These are phyloP conservation scores for Albophoma yamanashiensis DNA, from an alignment of 2,329 filamentous ascomycete genomes.

Conservation along the genomic window DNA sequence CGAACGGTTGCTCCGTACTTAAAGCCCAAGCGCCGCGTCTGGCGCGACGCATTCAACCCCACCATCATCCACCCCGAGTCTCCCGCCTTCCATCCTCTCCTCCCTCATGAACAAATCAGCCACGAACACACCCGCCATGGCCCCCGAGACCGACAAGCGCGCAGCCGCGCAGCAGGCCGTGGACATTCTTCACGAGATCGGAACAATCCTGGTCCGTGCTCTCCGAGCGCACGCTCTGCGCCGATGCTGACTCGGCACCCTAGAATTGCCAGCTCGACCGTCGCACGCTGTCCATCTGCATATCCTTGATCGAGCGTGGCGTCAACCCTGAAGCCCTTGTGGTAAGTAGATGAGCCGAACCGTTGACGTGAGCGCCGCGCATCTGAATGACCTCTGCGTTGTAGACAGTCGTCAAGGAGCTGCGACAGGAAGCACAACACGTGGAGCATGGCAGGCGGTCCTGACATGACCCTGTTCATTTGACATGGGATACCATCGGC, in stretches of 20 bases:
- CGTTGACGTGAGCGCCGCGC: neutral
- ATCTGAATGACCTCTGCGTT: neutral
- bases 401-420: constrained; percentile 49
- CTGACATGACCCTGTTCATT: neutral
- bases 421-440: constrained; percentile 45
- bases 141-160: constrained; percentile 53
- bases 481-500: neutral
- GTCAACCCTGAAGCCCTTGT: constrained; percentile 92
- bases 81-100: neutral
- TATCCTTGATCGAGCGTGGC: constrained; percentile 93
- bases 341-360: constrained; percentile 39
- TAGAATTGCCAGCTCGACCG: constrained; percentile 92
- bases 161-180: constrained; percentile 72
- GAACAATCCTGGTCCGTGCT: constrained; percentile 64
- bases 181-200: constrained; percentile 74
- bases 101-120: neutral
- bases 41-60: neutral
- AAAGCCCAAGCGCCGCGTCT: neutral
- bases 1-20: neutral
- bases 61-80: neutral
- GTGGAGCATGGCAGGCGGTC: constrained; percentile 23
- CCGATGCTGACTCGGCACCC: constrained; percentile 3
- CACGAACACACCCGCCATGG: constrained; percentile 13
- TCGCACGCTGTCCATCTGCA: constrained; percentile 84
- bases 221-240: neutral